Conservation (phyloP, 1,284 basidiomycete genomes). For the Albatrellus sp. region DNA sequence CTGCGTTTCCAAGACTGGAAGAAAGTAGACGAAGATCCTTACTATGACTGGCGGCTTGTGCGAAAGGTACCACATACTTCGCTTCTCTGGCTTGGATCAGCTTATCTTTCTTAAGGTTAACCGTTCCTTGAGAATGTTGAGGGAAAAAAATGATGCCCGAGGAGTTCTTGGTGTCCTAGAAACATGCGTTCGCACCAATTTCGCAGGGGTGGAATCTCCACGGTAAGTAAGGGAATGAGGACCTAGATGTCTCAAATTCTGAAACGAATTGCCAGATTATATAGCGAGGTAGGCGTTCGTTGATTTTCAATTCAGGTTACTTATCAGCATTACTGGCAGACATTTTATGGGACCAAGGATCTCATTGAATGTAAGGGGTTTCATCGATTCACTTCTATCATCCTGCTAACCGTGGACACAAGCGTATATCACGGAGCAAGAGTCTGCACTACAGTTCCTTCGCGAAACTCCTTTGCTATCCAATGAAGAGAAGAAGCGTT, state of each 20-base stretch:
- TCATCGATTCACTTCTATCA: neutral
- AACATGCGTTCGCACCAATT: slow-evolving; percentile 87
- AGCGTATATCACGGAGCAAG: slow-evolving; percentile 79
- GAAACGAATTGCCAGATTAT: slow-evolving; percentile 40
- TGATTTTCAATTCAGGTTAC: slow-evolving; percentile 5
- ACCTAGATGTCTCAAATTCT: neutral
- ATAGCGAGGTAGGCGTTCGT: slow-evolving; percentile 61
- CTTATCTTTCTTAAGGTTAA: slow-evolving; percentile 32
- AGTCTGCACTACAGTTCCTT: slow-evolving; percentile 62
- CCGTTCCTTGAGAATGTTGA: slow-evolving; percentile 46
- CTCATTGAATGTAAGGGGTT: slow-evolving; percentile 58
- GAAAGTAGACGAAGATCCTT: slow-evolving; percentile 70
- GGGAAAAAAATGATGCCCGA: slow-evolving; percentile 68
- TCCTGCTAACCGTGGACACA: slow-evolving; percentile 2
- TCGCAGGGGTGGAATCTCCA: slow-evolving; percentile 87
- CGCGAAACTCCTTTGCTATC: slow-evolving; percentile 63
- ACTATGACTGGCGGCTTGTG: slow-evolving; percentile 82
- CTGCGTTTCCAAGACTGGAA: slow-evolving; percentile 87
- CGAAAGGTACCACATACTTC: slow-evolving; percentile 37
- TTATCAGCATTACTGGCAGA: slow-evolving; percentile 32
- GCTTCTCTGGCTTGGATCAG: neutral
- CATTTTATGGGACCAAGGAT: slow-evolving; percentile 81
- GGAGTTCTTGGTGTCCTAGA: slow-evolving; percentile 86
- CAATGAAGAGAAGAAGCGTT: slow-evolving; percentile 81
- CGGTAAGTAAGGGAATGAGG: slow-evolving; percentile 26